A percentile compares a stretch with the other conserved stretches of the same genome.
Conservation (phyloP, 345 rosid species). For the Eucalyptus grandis region DNA sequence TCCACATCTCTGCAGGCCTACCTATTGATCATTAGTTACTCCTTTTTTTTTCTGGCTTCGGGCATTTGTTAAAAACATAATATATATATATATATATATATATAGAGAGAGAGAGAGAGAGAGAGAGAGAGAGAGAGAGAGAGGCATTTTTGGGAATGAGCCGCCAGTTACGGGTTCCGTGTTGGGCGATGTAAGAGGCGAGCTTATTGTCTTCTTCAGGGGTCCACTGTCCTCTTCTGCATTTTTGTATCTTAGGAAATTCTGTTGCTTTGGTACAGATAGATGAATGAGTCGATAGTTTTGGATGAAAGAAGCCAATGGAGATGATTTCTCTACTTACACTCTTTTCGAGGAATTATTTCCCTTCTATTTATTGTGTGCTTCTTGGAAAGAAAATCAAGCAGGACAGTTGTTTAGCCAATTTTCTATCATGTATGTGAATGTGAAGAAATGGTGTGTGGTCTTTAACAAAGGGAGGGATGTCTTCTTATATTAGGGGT, state of each 20-base stretch:
- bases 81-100: neutral
- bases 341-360: neutral
- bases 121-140: neutral
- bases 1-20: slow-evolving; percentile 89
- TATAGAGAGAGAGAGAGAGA: neutral
- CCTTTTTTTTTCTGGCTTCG: neutral
- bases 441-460: neutral
- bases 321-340: neutral
- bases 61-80: neutral
- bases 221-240: slow-evolving; percentile 84
- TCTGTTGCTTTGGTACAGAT: neutral
- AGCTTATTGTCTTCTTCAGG: slow-evolving; percentile 97
- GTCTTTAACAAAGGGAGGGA: neutral
- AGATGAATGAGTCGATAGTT: neutral
- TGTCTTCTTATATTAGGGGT: slow-evolving; percentile 5
- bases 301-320: neutral
- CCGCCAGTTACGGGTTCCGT: slow-evolving; percentile 92
- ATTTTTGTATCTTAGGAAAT: neutral
- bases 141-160: slow-evolving; percentile 96
- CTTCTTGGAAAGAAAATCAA: neutral
- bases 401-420: neutral
- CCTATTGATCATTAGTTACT: neutral
- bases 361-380: neutral
- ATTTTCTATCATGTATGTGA: neutral
- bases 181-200: slow-evolving; percentile 84